Evolutionary conservation across 2,329 filamentous ascomycete species (phyloP).

Genomic region (Dactylellina cionopaga): DNA sequence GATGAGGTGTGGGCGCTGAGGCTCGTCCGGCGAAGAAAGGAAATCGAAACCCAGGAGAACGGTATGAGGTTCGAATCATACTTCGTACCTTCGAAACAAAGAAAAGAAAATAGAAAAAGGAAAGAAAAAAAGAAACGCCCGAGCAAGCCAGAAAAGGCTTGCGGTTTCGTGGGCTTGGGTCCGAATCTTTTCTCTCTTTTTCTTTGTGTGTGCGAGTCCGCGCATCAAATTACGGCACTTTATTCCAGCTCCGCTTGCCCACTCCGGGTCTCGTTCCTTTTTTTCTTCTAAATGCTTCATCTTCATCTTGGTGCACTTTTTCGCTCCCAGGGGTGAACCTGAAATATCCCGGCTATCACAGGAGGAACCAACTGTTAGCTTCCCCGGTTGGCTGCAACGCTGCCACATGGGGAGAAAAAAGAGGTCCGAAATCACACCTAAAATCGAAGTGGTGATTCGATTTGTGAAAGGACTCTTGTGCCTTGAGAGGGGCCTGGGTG

Average conservation of each 20-base stretch:
- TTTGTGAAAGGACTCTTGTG: constrained; percentile 40
- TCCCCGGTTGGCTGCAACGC: constrained; percentile 53
- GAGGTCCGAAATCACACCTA: constrained; percentile 41
- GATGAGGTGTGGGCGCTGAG: constrained; percentile 42
- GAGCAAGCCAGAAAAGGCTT: constrained; percentile 22
- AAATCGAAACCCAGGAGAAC: constrained; percentile 48
- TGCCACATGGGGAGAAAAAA: constrained; percentile 49
- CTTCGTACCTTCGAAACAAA: constrained; percentile 45
- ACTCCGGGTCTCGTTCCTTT: constrained; percentile 45
- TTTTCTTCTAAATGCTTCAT: constrained; percentile 7
- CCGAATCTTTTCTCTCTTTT: too few relatives aligned
- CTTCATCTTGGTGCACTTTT: constrained; percentile 14
- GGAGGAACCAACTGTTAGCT: constrained; percentile 47
- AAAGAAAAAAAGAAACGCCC: constrained; percentile 29
- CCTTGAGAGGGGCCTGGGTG: constrained; percentile 29
- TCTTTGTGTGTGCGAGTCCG: constrained; percentile 34
- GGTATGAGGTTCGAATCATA: constrained; percentile 50
- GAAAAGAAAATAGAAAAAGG: constrained; percentile 16
- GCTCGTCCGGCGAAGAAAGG: constrained; percentile 46
- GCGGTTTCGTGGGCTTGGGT: constrained; percentile 46
- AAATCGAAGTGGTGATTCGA: constrained; percentile 20
- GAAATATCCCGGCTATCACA: constrained; percentile 51
- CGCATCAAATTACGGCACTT: constrained; percentile 51
- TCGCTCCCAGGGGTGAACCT: constrained; percentile 35
- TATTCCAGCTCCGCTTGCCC: constrained; percentile 32